phyloP scores from a whole-genome alignment of 768 basidiomycete species.

The Holtermannia corniformis region DNA sequence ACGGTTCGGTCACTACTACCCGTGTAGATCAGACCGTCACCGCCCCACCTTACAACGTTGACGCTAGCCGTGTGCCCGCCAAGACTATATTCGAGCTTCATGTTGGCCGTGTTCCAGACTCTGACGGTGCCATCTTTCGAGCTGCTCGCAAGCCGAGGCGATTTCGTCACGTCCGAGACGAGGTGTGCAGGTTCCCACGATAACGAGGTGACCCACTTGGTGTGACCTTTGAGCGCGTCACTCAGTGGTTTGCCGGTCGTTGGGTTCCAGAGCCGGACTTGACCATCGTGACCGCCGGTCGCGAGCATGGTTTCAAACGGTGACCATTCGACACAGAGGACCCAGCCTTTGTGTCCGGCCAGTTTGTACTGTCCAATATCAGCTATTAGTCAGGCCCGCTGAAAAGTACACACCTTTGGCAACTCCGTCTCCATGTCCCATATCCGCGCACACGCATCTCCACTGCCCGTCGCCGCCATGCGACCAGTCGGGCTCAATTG shows the following conservation, averaged over 20 bases:
- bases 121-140: slow-evolving; percentile 94
- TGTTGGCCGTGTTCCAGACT: slow-evolving; percentile 73
- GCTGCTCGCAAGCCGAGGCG: slow-evolving; percentile 82
- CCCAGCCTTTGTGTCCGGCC: slow-evolving; percentile 87
- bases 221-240: slow-evolving; percentile 80
- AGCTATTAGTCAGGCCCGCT: background rate
- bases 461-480: slow-evolving; percentile 86
- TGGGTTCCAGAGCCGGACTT: slow-evolving; percentile 86
- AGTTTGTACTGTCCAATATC: slow-evolving; percentile 52
- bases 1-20: slow-evolving; percentile 91
- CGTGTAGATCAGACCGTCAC: slow-evolving; percentile 82
- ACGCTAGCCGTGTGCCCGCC: slow-evolving; percentile 91
- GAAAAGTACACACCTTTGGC: slow-evolving; percentile 49
- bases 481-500: slow-evolving; percentile 90
- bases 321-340: slow-evolving; percentile 96
- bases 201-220: slow-evolving; percentile 92
- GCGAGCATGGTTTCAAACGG: slow-evolving; percentile 81
- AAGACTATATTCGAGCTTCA: slow-evolving; percentile 68
- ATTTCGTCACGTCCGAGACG: slow-evolving; percentile 47
- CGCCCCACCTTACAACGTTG: slow-evolving; percentile 94
- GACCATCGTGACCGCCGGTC: slow-evolving; percentile 88
- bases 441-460: slow-evolving; percentile 81
- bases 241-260: slow-evolving; percentile 80
- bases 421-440: slow-evolving; percentile 93
- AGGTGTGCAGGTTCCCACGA: slow-evolving; percentile 95